Percentiles rank a stretch among this genome's conserved stretches.
Evolutionary conservation across 2,329 filamentous ascomycete genomes (phyloP).

Genomic region (Beauveria sp.): DNA sequence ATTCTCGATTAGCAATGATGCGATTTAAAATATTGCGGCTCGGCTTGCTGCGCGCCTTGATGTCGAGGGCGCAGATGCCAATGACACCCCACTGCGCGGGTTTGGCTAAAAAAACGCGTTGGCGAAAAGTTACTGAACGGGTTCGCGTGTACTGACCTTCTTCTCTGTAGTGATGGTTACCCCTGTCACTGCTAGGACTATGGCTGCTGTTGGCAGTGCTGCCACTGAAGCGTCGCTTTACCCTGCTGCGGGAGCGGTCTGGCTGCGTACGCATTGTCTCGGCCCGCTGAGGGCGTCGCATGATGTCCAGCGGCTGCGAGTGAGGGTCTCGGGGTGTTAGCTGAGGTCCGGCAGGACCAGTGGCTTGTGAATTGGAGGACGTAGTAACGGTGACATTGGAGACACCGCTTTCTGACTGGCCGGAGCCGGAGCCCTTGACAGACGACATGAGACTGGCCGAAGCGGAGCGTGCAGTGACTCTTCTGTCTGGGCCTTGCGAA

Average conservation of each 20-base stretch:
- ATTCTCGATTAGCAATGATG: conserved; percentile 82
- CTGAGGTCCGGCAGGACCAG: conserved; percentile 27
- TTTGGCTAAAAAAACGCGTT: conserved; percentile 34
- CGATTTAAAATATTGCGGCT: conserved; percentile 93
- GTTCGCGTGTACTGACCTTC: conserved; percentile 31
- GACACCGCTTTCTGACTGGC: conserved; percentile 43
- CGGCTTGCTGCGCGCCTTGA: conserved; percentile 94
- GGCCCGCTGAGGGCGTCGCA: conserved; percentile 34
- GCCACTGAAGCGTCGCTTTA: conserved; percentile 69
- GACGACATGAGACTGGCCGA: conserved; percentile 39
- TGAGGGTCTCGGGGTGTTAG: conserved; percentile 37
- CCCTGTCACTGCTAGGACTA: conserved; percentile 67
- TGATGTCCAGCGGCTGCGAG: conserved; percentile 35
- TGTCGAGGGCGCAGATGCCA: conserved; percentile 89
- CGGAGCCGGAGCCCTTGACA: conserved; percentile 30
- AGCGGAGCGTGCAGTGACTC: conserved; percentile 32
- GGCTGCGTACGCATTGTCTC: conserved; percentile 38
- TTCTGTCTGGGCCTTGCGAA: conserved; percentile 46
- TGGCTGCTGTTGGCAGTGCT: conserved; percentile 77
- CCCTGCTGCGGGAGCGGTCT: conserved; percentile 57
- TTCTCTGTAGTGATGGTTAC: conserved; percentile 46
- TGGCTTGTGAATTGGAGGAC: conserved; percentile 33
- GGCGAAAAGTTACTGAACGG: conserved; percentile 15
- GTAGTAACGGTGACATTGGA: conserved; percentile 48
- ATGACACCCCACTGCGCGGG: conserved; percentile 61